Base-by-base conservation (phyloP, 257 asterid species). In the Paulownia fortunei region DNA sequence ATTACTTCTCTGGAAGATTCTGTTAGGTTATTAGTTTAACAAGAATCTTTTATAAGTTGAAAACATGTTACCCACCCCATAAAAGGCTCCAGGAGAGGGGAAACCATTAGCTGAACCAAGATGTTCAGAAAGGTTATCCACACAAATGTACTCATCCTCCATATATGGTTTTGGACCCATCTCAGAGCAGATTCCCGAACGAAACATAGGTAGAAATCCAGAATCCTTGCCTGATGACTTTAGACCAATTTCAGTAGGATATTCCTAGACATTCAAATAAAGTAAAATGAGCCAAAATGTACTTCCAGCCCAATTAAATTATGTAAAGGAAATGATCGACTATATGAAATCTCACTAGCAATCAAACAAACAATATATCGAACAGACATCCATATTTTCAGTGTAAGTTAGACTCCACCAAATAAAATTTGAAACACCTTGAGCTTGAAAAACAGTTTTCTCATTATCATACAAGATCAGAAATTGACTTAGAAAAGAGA, bases 161-260 rank as follows among this genome's bases (percentile, higher is more conserved):
- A 92, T 94, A 72, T 69, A 88, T 36, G 84, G 83, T 86, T 94
- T 94, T 24, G 97, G 94, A 39, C 97, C 98, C 52, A 87, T 92
- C 73, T 94, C 97, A 11, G 96, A 91, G 73, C 89, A 90, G 85
- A 92, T 88, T 79, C 97, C 97, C 0, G 97, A 94, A 23, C 96
- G 97, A 79, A 88, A 89, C 56, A 66, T 58, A 18, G 97, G 97
- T 44, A 44, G 54, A 79, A 87, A 88, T 69, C 78, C 89, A n/a
- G 94, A 84, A 76, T 85, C 88, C 78, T 86, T 89, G 71, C 79
- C 73, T 46, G 93, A 69, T 73, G 87, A 74, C 67, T 82, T 89
- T 49, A 56, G 78, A 74, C 89, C 85, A 82, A 52, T 66, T 51
- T 83, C 88, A 36, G 77, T 76, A 44, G 84, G 49, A 64, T 84